phyloP scores from a whole-genome alignment of 2,329 filamentous ascomycete genomes.

The Chrysoporthe cubensis region DNA sequence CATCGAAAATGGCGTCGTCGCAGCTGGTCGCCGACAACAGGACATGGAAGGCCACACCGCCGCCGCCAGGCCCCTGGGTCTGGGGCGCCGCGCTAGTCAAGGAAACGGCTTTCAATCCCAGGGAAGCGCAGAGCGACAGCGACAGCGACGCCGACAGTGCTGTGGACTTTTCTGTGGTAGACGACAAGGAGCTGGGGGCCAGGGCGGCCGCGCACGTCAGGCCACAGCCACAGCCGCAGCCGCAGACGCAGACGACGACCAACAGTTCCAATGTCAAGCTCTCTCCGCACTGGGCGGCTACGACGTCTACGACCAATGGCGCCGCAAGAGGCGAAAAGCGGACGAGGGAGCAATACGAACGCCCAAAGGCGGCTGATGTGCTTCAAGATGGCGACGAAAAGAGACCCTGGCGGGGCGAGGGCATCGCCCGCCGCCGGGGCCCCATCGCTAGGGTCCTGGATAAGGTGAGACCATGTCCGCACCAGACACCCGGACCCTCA shows the following conservation, averaged over 20 bases:
- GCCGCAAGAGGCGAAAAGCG: background rate
- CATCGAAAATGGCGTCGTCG: conserved; percentile 17
- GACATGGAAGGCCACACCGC: background rate
- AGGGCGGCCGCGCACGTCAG: conserved; percentile 16
- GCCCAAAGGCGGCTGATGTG: background rate
- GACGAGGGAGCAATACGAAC: background rate
- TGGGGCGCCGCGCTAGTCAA: conserved; percentile 4
- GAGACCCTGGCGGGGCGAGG: conserved; percentile 1
- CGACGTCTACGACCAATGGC: conserved; percentile 6
- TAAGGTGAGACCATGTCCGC: conserved; percentile 21
- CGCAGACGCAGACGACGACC: background rate
- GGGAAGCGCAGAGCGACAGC: conserved; percentile 15
- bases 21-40: conserved; percentile 3
- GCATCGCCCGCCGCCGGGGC: background rate
- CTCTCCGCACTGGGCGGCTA: background rate
- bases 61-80: conserved; percentile 4
- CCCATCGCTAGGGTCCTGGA: conserved; percentile 3
- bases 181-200: conserved; percentile 9
- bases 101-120: conserved; percentile 14
- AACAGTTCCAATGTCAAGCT: too few species aligned
- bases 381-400: conserved; percentile 1
- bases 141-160: conserved; percentile 9
- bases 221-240: conserved; percentile 8
- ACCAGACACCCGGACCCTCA: conserved; percentile 2
- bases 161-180: background rate